Evolutionary conservation across 1,284 basidiomycete species (phyloP), one percentile per base, ranked within the genome.

Genomic region (Cutaneotrichosporon mucoides): DNA sequence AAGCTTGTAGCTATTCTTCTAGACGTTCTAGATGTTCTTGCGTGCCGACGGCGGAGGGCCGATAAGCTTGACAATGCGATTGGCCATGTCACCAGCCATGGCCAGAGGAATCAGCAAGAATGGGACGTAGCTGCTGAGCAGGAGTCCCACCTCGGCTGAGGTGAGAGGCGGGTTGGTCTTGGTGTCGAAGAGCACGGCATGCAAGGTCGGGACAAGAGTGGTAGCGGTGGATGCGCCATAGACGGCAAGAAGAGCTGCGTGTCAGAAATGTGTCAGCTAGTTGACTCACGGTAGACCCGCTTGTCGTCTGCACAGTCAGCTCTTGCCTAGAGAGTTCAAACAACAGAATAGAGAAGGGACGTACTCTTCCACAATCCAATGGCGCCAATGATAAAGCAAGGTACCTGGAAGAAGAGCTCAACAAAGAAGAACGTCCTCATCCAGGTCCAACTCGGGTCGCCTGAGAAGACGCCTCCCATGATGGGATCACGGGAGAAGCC

Each of bases 211-310:
- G 13, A 90, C 73, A 2, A 87, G 86, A 0, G 89, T 90, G 0
- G 89, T 92, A 0, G 84, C 81, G 0, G 89, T 87, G 0, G 88
- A 89, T 0, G 88, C 87, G 34, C 82, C 88, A 72, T 92, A 93
- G 37, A 86, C 73, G 5, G 89, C 78, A 5, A 93, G 78, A 15
- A 79, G 61, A n/a, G 76, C 76, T 77, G 56, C 4, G 33, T 85
- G 45, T 61, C 41, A 63, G 54, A 12, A 12, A 16, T 9, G 7
- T 4, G 5, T 11, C 16, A 46, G 5, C 4, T 35, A 2, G 24
- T 1, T 11, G 38, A 46, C 52, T 7, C 51, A 73, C 73, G 73
- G 49, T 75, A 75, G 15, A 75, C 67, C 24, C 73, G 61, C 47
- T 67, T 68, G 54, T 75, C 70, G 63, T 77, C 73, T 73, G 49